These are phyloP conservation scores for Fusarium tjaetaba DNA, from an alignment of 2,329 filamentous ascomycete species.

Conservation along the genomic window DNA sequence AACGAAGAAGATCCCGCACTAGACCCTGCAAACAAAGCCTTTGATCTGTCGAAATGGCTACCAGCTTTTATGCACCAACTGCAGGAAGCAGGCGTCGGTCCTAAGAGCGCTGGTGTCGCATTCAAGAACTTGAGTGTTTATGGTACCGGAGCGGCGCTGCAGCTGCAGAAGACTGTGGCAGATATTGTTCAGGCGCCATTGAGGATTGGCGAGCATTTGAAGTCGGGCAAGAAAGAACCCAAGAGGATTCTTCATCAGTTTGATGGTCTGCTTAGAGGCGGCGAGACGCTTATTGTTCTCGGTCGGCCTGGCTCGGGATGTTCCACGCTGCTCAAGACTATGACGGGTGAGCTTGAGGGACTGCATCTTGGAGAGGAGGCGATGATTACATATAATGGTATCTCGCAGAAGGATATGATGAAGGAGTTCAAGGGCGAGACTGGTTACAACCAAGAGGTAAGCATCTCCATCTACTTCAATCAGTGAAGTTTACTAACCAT, in stretches of 20 bases:
- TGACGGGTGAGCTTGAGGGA: conserved; percentile 52
- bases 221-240: background rate
- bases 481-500: accelerated
- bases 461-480: background rate
- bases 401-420: conserved; percentile 62
- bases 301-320: conserved; percentile 54
- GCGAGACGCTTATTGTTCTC: conserved; percentile 19
- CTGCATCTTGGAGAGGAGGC: conserved; percentile 62
- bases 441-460: conserved; percentile 78
- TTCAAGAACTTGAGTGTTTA: conserved; percentile 56
- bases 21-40: conserved; percentile 13
- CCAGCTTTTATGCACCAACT: conserved; percentile 10
- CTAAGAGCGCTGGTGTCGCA: conserved; percentile 47
- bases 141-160: conserved; percentile 50
- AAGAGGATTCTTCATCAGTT: conserved; percentile 24
- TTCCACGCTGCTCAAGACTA: conserved; percentile 19
- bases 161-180: conserved; percentile 53
- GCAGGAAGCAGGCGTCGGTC: background rate
- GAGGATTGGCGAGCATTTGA: background rate
- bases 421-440: conserved; percentile 72
- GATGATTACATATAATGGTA: conserved; percentile 70
- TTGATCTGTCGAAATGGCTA: conserved; percentile 23
- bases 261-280: conserved; percentile 12
- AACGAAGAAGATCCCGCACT: background rate
- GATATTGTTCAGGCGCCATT: background rate